These are phyloP conservation scores for Penicillium sp. DNA, from an alignment of 2,329 filamentous ascomycete species.

Conservation along the genomic window DNA sequence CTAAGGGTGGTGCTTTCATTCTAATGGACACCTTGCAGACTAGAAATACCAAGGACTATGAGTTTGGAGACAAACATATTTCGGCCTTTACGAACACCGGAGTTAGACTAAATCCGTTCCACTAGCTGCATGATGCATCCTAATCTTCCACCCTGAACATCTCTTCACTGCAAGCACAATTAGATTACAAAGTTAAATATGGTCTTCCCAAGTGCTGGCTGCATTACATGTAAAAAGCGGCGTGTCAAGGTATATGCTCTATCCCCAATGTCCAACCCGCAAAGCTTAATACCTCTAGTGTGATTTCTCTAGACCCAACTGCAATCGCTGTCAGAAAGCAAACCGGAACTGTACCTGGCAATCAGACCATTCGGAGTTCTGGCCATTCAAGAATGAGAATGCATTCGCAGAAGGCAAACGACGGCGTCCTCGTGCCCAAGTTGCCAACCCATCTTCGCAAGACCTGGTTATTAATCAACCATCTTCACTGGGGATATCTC, in stretches of 20 bases:
- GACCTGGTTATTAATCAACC: too few relatives aligned
- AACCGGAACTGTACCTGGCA: constrained; percentile 20
- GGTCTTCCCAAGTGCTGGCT: constrained; percentile 15
- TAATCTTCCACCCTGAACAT: not conserved
- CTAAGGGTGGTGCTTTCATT: too few relatives aligned
- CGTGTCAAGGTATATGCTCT: constrained; percentile 18
- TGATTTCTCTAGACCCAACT: constrained; percentile 14
- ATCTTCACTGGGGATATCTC: not conserved
- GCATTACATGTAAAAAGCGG: constrained; percentile 21
- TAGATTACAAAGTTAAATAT: not conserved
- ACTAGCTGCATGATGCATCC: not conserved
- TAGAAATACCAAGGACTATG: too few relatives aligned
- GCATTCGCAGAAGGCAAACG: constrained; percentile 21
- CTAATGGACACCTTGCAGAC: too few relatives aligned
- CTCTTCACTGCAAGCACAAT: not conserved
- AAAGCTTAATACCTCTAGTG: constrained; percentile 9
- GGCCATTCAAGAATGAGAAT: constrained; percentile 23
- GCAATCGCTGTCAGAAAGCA: constrained; percentile 19
- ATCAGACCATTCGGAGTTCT: constrained; percentile 6
- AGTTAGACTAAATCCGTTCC: too few relatives aligned
- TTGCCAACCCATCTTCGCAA: not conserved
- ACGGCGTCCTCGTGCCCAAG: constrained; percentile 15
- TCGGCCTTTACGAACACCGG: too few relatives aligned
- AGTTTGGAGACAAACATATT: too few relatives aligned
- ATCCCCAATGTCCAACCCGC: too few relatives aligned